These are phyloP conservation scores for Ogataea henricii DNA, from an alignment of 805 yeast species.

Conservation along the genomic window DNA sequence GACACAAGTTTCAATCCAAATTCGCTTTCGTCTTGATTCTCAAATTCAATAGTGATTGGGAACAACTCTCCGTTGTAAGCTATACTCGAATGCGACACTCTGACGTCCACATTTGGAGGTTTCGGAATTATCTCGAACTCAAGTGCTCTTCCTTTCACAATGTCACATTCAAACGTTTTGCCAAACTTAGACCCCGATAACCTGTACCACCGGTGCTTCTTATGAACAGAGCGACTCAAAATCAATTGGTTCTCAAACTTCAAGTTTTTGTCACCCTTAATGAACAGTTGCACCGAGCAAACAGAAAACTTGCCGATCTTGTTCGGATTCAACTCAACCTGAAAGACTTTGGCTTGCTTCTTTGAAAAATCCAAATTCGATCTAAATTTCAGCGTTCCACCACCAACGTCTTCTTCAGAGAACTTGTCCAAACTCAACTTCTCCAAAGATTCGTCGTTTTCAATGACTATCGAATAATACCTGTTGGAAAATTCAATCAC, in stretches of 20 bases:
- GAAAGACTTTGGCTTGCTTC: constrained; percentile 17
- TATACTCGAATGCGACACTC: constrained; percentile 26
- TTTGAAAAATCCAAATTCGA: constrained; percentile 21
- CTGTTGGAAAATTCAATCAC: constrained; percentile 24
- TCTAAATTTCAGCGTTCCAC: constrained; percentile 14
- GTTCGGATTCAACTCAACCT: constrained; percentile 24
- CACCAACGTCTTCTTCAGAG: constrained; percentile 3
- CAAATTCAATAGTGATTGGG: constrained; percentile 26
- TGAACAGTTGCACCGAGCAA: constrained; percentile 18
- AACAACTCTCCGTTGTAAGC: constrained; percentile 37
- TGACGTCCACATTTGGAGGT: constrained; percentile 37
- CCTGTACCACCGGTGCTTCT: constrained; percentile 21
- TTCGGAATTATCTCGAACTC: constrained; percentile 41
- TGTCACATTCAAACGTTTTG: constrained; percentile 18
- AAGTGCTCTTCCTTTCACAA: constrained; percentile 15
- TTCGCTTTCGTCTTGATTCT: constrained; percentile 35
- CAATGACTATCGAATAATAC: constrained; percentile 12
- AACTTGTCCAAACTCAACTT: not conserved
- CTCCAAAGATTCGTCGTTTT: constrained; percentile 10
- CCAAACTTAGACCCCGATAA: constrained; percentile 14
- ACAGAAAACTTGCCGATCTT: constrained; percentile 30
- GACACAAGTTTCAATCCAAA: constrained; percentile 33
- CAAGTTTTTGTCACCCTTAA: constrained; percentile 15
- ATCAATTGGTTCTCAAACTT: constrained; percentile 19
- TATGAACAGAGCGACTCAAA: constrained; percentile 1